Conservation (phyloP, 306 rosid species). For the Glycine latifolia region DNA sequence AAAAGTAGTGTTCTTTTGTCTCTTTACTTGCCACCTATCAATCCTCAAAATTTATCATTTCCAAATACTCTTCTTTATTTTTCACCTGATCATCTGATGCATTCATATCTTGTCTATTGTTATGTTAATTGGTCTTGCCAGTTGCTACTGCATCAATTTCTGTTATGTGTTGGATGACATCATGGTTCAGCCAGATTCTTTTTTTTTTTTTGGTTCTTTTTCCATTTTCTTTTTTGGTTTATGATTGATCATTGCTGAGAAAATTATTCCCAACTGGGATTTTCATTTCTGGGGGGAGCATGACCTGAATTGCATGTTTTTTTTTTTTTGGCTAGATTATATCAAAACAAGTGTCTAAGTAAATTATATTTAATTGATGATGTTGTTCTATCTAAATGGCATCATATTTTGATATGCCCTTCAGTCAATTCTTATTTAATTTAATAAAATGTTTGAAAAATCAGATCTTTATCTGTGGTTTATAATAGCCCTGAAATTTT, state of each 20-base stretch:
- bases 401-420: slow-evolving; percentile 11
- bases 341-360: not conserved
- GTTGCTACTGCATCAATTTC: slow-evolving; percentile 4
- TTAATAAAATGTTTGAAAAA: not conserved
- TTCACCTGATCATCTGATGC: not conserved
- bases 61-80: not conserved
- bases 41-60: not conserved
- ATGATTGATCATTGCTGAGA: not conserved
- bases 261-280: not conserved
- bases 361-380: not conserved
- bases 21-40: not conserved
- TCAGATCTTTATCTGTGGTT: slow-evolving; percentile 4
- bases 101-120: not conserved
- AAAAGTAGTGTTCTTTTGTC: not conserved
- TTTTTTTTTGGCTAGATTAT: not conserved
- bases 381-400: not conserved
- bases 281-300: not conserved
- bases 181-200: slow-evolving; percentile 17
- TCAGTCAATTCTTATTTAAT: slow-evolving; percentile 1
- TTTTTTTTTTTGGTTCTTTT: not conserved
- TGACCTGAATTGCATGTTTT: slow-evolving; percentile 7
- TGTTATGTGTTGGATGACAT: not conserved
- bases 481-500: not conserved
- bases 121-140: not conserved
- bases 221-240: not conserved